Percentiles rank a stretch among this genome's conserved stretches.
These are phyloP conservation scores for Penicillium coprophilum DNA, from an alignment of 495 filamentous ascomycete species.

Conservation along the genomic window DNA sequence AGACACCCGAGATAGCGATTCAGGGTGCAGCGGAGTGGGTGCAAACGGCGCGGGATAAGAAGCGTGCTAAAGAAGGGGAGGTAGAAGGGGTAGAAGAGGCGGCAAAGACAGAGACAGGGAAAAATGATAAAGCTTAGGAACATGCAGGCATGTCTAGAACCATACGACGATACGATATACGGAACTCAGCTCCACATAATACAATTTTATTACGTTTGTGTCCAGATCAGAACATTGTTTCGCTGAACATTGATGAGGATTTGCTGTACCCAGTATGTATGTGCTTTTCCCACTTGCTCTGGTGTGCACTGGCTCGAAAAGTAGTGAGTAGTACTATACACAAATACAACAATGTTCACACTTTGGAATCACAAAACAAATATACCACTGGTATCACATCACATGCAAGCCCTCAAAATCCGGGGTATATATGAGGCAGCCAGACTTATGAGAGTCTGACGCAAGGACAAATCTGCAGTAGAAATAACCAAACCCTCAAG, in stretches of 20 bases:
- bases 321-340: not conserved
- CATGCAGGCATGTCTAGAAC: not conserved
- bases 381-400: constrained; percentile 7
- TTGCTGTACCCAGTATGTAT: not conserved
- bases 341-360: not conserved
- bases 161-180: not conserved
- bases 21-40: constrained; percentile 59
- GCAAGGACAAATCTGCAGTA: not conserved
- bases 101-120: not conserved
- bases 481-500: constrained; percentile 13
- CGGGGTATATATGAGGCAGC: constrained; percentile 6
- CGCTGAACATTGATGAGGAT: not conserved
- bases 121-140: constrained; percentile 10
- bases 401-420: not conserved
- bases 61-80: constrained; percentile 17
- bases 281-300: not conserved
- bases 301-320: not conserved
- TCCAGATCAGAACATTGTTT: not conserved
- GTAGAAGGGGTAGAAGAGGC: no score
- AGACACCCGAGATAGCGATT: constrained; percentile 58
- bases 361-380: not conserved
- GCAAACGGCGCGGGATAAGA: constrained; percentile 54
- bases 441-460: not conserved
- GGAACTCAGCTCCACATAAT: not conserved
- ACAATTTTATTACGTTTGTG: not conserved